A percentile compares a stretch with the other conserved stretches of the same genome.
Conservation (phyloP, 78 protist genomes). For the Emiliania huxleyi region DNA sequence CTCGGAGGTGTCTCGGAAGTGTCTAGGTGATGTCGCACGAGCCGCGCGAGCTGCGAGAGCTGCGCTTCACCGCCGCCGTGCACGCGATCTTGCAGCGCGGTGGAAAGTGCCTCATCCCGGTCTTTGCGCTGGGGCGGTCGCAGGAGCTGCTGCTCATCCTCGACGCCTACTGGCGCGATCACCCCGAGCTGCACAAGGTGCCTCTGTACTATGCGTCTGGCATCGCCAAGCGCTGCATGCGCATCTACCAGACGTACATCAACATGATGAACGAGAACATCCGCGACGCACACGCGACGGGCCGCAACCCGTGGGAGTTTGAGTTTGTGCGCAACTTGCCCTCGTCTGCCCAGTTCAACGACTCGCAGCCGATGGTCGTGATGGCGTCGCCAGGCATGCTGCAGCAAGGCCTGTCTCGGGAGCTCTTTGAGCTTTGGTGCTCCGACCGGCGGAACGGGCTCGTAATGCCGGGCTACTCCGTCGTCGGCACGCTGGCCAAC, state of each 20-base stretch:
- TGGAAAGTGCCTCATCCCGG: conserved; percentile 92
- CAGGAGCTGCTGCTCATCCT: conserved; percentile 93
- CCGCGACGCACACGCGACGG: conserved; percentile 48
- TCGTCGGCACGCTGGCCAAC: conserved; percentile 91
- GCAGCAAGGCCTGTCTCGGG: conserved; percentile 78
- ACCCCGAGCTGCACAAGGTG: conserved; percentile 79
- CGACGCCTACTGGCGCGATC: conserved; percentile 54
- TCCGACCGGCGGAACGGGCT: conserved; percentile 73
- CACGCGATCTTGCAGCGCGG: conserved; percentile 69
- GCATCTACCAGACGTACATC: conserved; percentile 77
- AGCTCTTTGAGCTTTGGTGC: conserved; percentile 90
- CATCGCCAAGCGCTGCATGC: conserved; percentile 88
- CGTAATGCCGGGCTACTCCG: conserved; percentile 89
- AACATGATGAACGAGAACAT: conserved; percentile 88
- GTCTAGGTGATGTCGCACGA: conserved; percentile 84
- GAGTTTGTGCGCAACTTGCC: conserved; percentile 73
- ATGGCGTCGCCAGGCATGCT: conserved; percentile 93
- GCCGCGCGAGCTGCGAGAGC: conserved; percentile 81
- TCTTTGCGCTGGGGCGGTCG: conserved; percentile 95
- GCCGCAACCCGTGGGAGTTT: conserved; percentile 86
- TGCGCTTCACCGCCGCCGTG: conserved; percentile 72
- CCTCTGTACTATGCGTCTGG: conserved; percentile 92
- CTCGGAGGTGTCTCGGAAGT: too few relatives aligned
- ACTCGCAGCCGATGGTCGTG: conserved; percentile 85
- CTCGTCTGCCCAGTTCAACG: conserved; percentile 65